Evolutionary conservation across 1,284 basidiomycete species (phyloP).

Genomic region (Cystobasidium slooffiae): DNA sequence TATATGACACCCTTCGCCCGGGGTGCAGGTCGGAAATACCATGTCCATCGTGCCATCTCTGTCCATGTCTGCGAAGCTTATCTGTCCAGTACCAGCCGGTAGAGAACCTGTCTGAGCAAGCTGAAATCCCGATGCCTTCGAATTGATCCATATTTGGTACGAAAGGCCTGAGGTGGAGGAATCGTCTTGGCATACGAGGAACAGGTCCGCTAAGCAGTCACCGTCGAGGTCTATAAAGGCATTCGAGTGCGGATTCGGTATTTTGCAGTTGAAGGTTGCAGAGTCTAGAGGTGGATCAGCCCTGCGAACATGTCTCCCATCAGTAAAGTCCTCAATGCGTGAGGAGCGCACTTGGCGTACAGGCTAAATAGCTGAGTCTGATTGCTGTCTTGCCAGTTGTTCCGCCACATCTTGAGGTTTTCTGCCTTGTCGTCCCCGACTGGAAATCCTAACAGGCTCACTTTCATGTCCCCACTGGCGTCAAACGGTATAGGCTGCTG

Average conservation of each 20-base stretch:
- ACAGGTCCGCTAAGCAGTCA: conserved; percentile 89
- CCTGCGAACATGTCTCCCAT: conserved; percentile 56
- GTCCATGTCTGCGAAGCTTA: conserved; percentile 92
- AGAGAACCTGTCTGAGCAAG: conserved; percentile 72
- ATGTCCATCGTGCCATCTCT: conserved; percentile 96
- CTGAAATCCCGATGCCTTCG: conserved; percentile 73
- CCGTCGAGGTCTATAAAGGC: conserved; percentile 95
- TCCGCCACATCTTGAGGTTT: conserved; percentile 71
- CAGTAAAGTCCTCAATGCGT: too few species aligned
- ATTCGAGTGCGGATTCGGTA: conserved; percentile 88
- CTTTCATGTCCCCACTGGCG: conserved; percentile 81
- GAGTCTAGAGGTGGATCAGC: conserved; percentile 66
- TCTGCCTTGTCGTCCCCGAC: conserved; percentile 57
- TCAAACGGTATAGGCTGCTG: conserved; percentile 87
- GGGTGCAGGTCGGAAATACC: conserved; percentile 81
- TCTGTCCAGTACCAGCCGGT: conserved; percentile 72
- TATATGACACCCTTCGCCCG: conserved; percentile 75
- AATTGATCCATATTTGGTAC: conserved; percentile 91
- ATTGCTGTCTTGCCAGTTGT: conserved; percentile 66
- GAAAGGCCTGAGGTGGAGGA: conserved; percentile 59
- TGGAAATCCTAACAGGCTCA: conserved; percentile 80
- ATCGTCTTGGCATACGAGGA: conserved; percentile 79
- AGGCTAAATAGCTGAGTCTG: conserved; percentile 45
- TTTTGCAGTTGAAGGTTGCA: conserved; percentile 62
- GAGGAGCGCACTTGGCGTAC: not conserved